Evolutionary conservation across 2,329 filamentous ascomycete species (phyloP), one percentile per base, ranked within the genome.

Genomic region (Geoglossum cookeanum): DNA sequence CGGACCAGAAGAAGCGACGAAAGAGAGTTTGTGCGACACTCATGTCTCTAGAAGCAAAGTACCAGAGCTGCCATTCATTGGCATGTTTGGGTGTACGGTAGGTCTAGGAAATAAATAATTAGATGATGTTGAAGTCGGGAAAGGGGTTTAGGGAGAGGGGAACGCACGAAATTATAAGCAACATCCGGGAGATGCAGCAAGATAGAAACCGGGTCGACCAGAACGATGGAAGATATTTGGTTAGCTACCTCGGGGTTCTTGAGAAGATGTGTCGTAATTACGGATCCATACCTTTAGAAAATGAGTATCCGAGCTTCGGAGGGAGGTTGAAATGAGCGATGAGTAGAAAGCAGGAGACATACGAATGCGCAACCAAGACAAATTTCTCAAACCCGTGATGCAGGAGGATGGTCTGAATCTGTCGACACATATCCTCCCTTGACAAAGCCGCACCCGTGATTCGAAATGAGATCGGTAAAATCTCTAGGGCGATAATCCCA

Each of bases 61-160:
- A 87, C 73, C 79, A 83, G 15, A 87, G 70, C 65, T 83, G 77
- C 71, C 78, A 81, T 67, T 87, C 81, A 60, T 84, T 85, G n/a
- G 84, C 81, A 58, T 57, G 69, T 64, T 61, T 69, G 3, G 78
- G 78, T 56, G 60, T 65, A 30, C 77, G 69, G 60, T 60, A 0
- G 65, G 66, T 49, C 47, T 49, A 22, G 22, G 13, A 22, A 27
- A 6, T 22, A 6, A 6, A 11, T 5, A 29, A 29, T 27, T 49
- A 27, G 47, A 22, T 5, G 17, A 3, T 49, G 22, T 3, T 4
- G 29, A 3, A 27, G 15, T 11, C 29, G 1, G 47, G 17, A 17
- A 8, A 27, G 17, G 44, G 1, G 7, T 49, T 27, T 27, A 37
- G 17, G 47, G 29, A 47, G 44, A 17, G 44, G 44, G 44, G 44